phyloP scores from a whole-genome alignment of 2,329 filamentous ascomycete species.

The Arthrobotrys pseudoclavata region DNA sequence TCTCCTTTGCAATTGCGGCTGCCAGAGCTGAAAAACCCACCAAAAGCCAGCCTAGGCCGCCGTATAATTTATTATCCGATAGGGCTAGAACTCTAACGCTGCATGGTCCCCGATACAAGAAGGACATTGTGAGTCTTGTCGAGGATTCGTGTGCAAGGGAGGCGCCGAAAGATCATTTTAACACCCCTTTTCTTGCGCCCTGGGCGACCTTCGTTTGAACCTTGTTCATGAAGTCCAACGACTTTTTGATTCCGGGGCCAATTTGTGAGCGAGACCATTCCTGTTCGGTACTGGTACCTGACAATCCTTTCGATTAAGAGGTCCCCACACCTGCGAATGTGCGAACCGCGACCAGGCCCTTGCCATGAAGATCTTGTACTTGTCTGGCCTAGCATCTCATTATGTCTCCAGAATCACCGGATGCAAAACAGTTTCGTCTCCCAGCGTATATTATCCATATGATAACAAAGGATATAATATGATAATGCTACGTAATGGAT shows the following conservation, averaged over 20 bases:
- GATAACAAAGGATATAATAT: slow-evolving; percentile 3
- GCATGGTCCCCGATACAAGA: slow-evolving; percentile 25
- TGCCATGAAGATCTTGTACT: slow-evolving; percentile 33
- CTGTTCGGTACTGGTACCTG: slow-evolving; percentile 36
- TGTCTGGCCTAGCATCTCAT: slow-evolving; percentile 29
- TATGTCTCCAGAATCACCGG: slow-evolving; percentile 42
- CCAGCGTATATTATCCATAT: neutral
- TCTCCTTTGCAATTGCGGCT: slow-evolving; percentile 42
- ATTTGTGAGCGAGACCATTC: slow-evolving; percentile 4
- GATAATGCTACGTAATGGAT: slow-evolving; percentile 27
- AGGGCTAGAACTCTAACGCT: slow-evolving; percentile 27
- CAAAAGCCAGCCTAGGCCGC: slow-evolving; percentile 12
- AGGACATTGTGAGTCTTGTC: slow-evolving; percentile 24
- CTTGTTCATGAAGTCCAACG: neutral
- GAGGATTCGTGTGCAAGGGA: neutral
- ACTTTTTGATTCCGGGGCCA: neutral
- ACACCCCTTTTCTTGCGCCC: slow-evolving; percentile 33
- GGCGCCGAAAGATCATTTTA: slow-evolving; percentile 9
- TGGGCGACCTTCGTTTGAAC: slow-evolving; percentile 4
- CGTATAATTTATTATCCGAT: slow-evolving; percentile 31
- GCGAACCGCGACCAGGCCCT: slow-evolving; percentile 42
- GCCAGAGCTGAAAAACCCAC: slow-evolving; percentile 29
- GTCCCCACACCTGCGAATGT: slow-evolving; percentile 36
- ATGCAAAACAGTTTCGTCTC: slow-evolving; percentile 27
- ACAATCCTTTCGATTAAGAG: slow-evolving; percentile 19